phyloP scores from a whole-genome alignment of 176 grass and related monocot genomes.

The Sorghum bicolor region Sorghum_bicolor_NCBIv3 NC_012872.2:2597001-2597500 shows the following conservation, averaged over 20 bases:
- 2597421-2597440: background rate
- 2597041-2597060: constrained; percentile 15
- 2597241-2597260: constrained; percentile 76
- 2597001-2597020: background rate
- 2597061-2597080: constrained; percentile 90
- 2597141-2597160: constrained; percentile 62
- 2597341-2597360: background rate
- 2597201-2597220: constrained; percentile 93
- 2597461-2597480: constrained; percentile 2
- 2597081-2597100: constrained; percentile 74
- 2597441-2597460: background rate
- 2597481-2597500: constrained; percentile 6
- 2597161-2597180: constrained; percentile 72
- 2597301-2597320: constrained; percentile 55
- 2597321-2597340: constrained; percentile 29
- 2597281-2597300: constrained; percentile 75
- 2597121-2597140: constrained; percentile 75
- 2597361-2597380: background rate
- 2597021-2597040: background rate
- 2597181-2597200: constrained; percentile 92
- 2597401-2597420: background rate
- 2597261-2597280: constrained; percentile 87
- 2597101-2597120: constrained; percentile 61
- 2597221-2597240: constrained; percentile 86
- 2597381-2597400: background rate